Evolutionary conservation across 164 flowering plant species (phyloP).

Genomic region (Euptelea pleiosperma): DNA sequence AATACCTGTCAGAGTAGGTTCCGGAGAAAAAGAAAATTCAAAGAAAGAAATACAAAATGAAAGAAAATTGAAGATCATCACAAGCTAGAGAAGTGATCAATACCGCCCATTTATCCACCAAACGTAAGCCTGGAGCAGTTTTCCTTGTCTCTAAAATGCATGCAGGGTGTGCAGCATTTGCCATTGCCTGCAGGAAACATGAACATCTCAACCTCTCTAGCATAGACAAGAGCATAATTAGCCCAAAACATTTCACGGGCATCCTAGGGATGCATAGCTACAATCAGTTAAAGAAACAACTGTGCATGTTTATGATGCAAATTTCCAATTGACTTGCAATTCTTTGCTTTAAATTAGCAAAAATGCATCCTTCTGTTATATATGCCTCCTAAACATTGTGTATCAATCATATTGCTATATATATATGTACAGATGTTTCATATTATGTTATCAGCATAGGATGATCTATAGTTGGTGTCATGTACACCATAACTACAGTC

Average conservation of each 20-base stretch:
- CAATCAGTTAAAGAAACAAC: too few relatives aligned
- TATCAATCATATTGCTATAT: too few relatives aligned
- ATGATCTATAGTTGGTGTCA: background rate
- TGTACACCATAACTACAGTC: background rate
- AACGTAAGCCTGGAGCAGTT: slow-evolving; percentile 94
- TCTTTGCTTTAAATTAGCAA: too few relatives aligned
- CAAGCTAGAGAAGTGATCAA: slow-evolving; percentile 30
- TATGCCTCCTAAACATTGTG: too few relatives aligned
- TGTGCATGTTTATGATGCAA: too few relatives aligned
- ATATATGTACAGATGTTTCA: too few relatives aligned
- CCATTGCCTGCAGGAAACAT: slow-evolving; percentile 72
- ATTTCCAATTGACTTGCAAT: too few relatives aligned
- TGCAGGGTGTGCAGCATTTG: slow-evolving; percentile 88
- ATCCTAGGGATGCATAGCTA: too few relatives aligned
- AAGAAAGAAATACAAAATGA: slow-evolving; percentile 13
- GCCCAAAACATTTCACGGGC: background rate
- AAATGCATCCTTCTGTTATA: too few relatives aligned
- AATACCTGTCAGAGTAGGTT: slow-evolving; percentile 48
- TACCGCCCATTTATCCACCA: slow-evolving; percentile 99
- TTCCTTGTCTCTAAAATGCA: slow-evolving; percentile 86
- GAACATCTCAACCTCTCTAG: slow-evolving; percentile 5
- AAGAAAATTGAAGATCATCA: slow-evolving; percentile 7
- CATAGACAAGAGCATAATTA: slow-evolving; percentile 3
- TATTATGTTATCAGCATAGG: background rate
- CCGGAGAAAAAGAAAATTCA: background rate